Evolutionary conservation across 441 rosid species (phyloP).

Genomic region (Corymbia calophylla): DNA sequence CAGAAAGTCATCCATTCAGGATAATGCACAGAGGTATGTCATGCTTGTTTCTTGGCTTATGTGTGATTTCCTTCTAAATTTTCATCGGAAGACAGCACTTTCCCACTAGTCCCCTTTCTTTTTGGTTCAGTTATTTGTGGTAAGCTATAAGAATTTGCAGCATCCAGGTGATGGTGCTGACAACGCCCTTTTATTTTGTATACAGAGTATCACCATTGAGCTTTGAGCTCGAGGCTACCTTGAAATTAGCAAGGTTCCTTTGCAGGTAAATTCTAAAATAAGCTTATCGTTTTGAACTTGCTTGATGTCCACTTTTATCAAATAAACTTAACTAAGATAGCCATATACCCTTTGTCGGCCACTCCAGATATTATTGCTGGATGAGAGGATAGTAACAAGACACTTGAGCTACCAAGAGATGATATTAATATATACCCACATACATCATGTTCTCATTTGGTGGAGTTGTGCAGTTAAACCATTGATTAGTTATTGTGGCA

Average conservation of each 20-base stretch:
- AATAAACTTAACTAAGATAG: neutral
- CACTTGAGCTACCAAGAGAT: neutral
- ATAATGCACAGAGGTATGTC: slow-evolving; percentile 77
- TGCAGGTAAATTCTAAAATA: slow-evolving; percentile 54
- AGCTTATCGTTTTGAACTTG: neutral
- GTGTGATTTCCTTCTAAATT: neutral
- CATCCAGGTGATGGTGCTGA: neutral
- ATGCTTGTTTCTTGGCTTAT: neutral
- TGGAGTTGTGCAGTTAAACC: neutral
- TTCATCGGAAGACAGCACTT: neutral
- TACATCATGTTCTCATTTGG: neutral
- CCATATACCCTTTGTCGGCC: neutral
- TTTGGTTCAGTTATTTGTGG: neutral
- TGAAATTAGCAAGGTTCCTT: slow-evolving; percentile 91
- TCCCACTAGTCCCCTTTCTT: neutral
- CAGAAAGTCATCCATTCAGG: slow-evolving; percentile 90
- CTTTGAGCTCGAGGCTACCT: slow-evolving; percentile 95
- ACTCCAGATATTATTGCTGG: neutral
- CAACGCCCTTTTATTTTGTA: neutral
- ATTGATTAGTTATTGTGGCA: neutral
- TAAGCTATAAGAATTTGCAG: neutral
- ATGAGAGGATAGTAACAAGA: neutral
- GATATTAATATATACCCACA: neutral
- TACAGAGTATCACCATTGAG: slow-evolving; percentile 94
- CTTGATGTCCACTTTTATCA: neutral